These are phyloP conservation scores for Epichloe sibirici DNA, from an alignment of 2,329 filamentous ascomycete species.

Conservation along the genomic window DNA sequence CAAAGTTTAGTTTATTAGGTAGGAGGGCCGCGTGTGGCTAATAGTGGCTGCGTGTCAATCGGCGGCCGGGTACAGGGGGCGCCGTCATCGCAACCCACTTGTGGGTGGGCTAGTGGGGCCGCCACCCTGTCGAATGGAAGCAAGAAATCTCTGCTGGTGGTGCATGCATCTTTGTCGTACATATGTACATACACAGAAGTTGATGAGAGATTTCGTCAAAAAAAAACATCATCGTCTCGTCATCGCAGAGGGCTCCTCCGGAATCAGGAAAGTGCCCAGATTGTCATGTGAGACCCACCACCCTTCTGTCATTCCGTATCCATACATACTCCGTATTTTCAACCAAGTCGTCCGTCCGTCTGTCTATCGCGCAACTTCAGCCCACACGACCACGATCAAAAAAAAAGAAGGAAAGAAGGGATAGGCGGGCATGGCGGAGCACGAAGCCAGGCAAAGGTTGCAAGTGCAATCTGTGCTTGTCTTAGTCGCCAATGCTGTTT, in stretches of 20 bases:
- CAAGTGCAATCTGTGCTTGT: slow-evolving; percentile 1
- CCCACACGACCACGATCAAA: background rate
- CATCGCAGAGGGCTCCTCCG: background rate
- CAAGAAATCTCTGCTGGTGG: background rate
- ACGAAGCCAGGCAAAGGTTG: background rate
- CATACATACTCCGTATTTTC: background rate
- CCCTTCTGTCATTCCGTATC: background rate
- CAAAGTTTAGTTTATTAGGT: no score
- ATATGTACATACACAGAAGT: background rate
- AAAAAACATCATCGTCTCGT: background rate
- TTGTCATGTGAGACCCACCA: background rate
- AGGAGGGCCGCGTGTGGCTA: no score
- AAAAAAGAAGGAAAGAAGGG: background rate
- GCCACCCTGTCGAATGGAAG: background rate
- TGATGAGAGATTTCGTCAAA: background rate
- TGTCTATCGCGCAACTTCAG: background rate
- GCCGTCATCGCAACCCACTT: background rate
- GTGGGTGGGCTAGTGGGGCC: background rate
- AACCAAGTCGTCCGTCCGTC: no score
- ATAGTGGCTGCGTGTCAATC: slow-evolving; percentile 1
- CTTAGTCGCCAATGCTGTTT: background rate
- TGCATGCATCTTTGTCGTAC: background rate
- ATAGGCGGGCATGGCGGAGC: background rate
- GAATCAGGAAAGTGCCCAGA: background rate
- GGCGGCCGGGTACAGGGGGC: background rate